phyloP scores from a whole-genome alignment of 2,329 filamentous ascomycete genomes.

The Dactylonectria estremocensis region DNA sequence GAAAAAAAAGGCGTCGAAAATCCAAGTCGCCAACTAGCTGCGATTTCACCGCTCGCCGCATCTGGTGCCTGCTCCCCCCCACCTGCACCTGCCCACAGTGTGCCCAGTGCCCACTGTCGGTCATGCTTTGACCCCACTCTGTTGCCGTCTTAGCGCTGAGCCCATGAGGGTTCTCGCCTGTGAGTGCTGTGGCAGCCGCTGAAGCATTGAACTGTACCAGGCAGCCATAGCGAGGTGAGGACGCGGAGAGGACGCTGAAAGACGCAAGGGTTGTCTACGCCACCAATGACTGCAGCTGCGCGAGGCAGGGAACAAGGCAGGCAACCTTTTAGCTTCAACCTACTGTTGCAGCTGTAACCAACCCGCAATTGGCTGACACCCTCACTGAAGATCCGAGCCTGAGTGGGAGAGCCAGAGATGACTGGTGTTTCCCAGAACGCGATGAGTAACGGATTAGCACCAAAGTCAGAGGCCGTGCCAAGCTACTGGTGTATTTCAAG shows the following conservation, averaged over 20 bases:
- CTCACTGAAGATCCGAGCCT: background rate
- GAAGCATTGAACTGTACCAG: slow-evolving; percentile 14
- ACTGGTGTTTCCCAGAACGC: background rate
- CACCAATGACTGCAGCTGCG: background rate
- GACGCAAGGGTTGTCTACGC: background rate
- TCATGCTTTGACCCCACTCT: slow-evolving; percentile 15
- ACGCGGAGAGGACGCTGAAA: background rate
- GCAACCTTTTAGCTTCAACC: background rate
- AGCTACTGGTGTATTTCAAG: background rate
- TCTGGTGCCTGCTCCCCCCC: slow-evolving; percentile 36
- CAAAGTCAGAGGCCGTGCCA: background rate
- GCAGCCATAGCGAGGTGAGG: background rate
- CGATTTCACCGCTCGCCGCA: slow-evolving; percentile 51
- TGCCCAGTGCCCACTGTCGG: slow-evolving; percentile 9
- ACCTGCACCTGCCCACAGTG: too few species aligned
- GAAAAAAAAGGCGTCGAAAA: slow-evolving; percentile 44
- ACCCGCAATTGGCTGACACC: background rate
- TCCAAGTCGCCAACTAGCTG: slow-evolving; percentile 40
- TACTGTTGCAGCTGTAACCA: background rate
- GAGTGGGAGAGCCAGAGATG: background rate
- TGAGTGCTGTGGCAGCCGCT: background rate
- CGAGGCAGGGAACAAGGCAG: background rate
- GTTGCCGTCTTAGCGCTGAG: slow-evolving; percentile 22
- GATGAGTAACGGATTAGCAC: background rate
- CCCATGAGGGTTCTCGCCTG: background rate